Evolutionary conservation across 306 rosid genomes (phyloP).

Genomic region (Vicia villosa): DNA sequence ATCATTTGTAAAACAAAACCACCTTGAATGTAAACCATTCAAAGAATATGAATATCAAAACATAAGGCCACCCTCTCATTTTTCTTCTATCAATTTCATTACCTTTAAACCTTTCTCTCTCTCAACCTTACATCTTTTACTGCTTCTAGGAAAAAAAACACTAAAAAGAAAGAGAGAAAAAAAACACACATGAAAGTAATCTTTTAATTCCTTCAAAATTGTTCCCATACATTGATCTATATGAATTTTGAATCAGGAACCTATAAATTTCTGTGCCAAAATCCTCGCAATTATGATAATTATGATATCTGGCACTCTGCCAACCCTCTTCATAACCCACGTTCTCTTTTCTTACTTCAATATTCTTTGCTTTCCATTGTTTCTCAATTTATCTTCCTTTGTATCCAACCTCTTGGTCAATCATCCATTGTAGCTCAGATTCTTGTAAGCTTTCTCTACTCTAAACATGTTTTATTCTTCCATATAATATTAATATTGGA

Average conservation of each 20-base stretch:
- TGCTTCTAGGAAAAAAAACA: not conserved
- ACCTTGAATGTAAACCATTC: slow-evolving; percentile 30
- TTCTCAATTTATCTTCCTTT: slow-evolving; percentile 38
- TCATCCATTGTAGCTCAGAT: slow-evolving; percentile 55
- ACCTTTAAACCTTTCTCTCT: not conserved
- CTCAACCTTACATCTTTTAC: not conserved
- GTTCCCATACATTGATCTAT: not conserved
- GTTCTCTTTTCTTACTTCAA: slow-evolving; percentile 53
- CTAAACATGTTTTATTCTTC: not conserved
- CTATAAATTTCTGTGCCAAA: slow-evolving; percentile 46
- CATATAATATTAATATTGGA: not conserved
- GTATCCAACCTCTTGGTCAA: slow-evolving; percentile 56
- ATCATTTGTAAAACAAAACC: not conserved
- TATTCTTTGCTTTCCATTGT: slow-evolving; percentile 31
- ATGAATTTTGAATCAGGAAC: slow-evolving; percentile 23
- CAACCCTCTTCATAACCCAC: slow-evolving; percentile 34
- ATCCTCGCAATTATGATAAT: not conserved
- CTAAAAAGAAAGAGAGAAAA: not conserved
- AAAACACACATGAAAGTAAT: not conserved
- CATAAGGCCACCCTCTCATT: slow-evolving; percentile 36
- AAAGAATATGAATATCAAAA: slow-evolving; percentile 37
- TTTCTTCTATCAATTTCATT: slow-evolving; percentile 4
- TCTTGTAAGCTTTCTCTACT: slow-evolving; percentile 47
- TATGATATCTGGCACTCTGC: slow-evolving; percentile 25
- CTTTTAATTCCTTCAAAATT: not conserved